A percentile compares a stretch with the other conserved stretches of the same genome.
phyloP scores from a whole-genome alignment of 2,329 filamentous ascomycete genomes.

The Fusarium sambucinum region DNA sequence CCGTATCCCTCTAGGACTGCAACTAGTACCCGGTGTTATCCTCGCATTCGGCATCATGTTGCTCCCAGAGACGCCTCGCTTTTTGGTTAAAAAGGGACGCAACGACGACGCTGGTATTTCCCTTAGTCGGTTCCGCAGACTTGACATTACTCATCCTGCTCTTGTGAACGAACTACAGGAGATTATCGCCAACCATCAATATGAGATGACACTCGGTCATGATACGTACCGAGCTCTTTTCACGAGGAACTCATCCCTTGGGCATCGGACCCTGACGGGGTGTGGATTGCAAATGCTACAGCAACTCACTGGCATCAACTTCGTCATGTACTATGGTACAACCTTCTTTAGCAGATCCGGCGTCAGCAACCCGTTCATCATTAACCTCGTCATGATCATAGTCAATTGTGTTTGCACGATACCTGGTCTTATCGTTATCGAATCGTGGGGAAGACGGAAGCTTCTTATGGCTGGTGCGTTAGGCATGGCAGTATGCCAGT shows the following conservation, averaged over 20 bases:
- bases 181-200: conserved; percentile 79
- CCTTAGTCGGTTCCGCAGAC: conserved; percentile 76
- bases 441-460: conserved; percentile 79
- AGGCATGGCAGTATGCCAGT: conserved; percentile 77
- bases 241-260: conserved; percentile 71
- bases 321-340: conserved; percentile 82
- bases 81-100: conserved; percentile 77
- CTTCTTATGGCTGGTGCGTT: conserved; percentile 79
- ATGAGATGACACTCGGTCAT: conserved; percentile 74
- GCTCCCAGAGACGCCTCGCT: conserved; percentile 82
- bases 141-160: conserved; percentile 79
- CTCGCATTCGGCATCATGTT: conserved; percentile 76
- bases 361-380: conserved; percentile 73
- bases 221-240: conserved; percentile 72
- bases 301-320: conserved; percentile 81
- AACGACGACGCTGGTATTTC: conserved; percentile 74
- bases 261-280: conserved; percentile 78
- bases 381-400: conserved; percentile 79
- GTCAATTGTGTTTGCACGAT: conserved; percentile 83
- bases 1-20: conserved; percentile 81
- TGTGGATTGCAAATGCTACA: conserved; percentile 82
- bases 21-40: conserved; percentile 79
- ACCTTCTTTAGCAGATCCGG: conserved; percentile 74
- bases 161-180: conserved; percentile 81
- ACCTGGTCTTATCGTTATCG: conserved; percentile 80